Evolutionary conservation across 2,329 filamentous ascomycete genomes (phyloP), one percentile per base, ranked within the genome.

Genomic region (Aureobasidium sp.): DNA sequence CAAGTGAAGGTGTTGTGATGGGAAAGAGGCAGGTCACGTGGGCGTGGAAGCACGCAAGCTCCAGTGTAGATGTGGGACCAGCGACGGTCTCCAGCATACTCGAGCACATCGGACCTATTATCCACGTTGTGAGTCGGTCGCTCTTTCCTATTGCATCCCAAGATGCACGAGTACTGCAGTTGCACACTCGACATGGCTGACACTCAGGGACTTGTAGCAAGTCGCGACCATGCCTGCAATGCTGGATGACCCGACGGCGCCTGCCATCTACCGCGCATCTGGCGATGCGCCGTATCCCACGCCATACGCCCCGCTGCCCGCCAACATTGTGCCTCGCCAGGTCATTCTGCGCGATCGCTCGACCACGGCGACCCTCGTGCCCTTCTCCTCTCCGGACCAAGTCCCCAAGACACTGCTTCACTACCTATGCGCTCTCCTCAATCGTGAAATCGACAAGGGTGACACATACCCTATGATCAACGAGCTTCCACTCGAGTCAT

Each of bases 391-490:
- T n/a, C 82, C 83, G 19, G 78, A 84, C 60, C 84, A 91, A 69
- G 86, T 95, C n/a, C 91, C 91, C 2, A 77, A 79, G 40, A 86
- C 87, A 7, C 78, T 96, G 61, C 78, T 93, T 37, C 80, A 81
- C 40, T 94, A 95, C 69, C 83, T 96, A 49, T 88, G 84, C 67
- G 88, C 90, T 69, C 87, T 94, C 75, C 81, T 95, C 67, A 93
- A 92, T 72, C 87, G 89, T 74, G 91, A 95, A 74, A 94, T 96
- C 69, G 89, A 94, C 69, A 89, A 90, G 73, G 91, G 91, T 60
- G 90, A 95, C 72, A 95, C 91, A 1, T 95, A 95, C 73, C 90
- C 91, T 23, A 93, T 95, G 88, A 84, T 87, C 67, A 86, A 92
- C 57, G 79, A 85, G 19, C 84, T 95, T 74, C 78, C 86, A 4